These are phyloP conservation scores for Eucalyptus pauciflora DNA, from an alignment of 345 rosid species.

Conservation along the genomic window DNA sequence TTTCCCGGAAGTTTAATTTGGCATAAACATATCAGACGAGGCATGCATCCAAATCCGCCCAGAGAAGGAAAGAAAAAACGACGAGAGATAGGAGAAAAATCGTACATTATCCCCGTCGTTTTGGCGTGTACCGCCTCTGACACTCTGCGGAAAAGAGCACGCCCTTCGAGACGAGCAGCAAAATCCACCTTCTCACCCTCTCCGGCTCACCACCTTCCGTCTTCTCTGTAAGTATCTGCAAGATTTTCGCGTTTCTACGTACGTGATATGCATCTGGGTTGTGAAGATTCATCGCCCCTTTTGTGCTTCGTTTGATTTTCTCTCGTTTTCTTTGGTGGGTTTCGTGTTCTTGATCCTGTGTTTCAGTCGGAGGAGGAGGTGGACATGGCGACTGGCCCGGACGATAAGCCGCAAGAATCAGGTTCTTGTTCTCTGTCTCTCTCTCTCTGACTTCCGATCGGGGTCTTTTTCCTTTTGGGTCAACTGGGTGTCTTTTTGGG, in stretches of 20 bases:
- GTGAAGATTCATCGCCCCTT: background rate
- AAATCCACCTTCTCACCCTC: background rate
- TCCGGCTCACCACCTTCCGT: background rate
- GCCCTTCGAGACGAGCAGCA: background rate
- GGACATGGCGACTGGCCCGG: background rate
- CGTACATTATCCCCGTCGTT: background rate
- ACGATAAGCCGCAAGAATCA: background rate
- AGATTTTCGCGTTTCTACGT: background rate
- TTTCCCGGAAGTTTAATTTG: accelerated
- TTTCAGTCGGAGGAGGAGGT: background rate
- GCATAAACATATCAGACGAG: background rate
- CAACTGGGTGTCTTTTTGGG: background rate
- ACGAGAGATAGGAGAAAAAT: background rate
- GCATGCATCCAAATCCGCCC: background rate
- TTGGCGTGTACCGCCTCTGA: background rate
- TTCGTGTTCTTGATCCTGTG: background rate
- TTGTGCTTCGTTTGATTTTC: background rate
- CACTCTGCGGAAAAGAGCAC: background rate
- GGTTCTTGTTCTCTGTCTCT: background rate
- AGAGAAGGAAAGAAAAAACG: background rate
- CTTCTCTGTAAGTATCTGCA: background rate
- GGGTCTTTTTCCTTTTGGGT: background rate
- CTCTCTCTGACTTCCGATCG: background rate
- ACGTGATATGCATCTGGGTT: background rate
- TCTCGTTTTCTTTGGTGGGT: background rate